Base-by-base conservation (phyloP, 2,329 filamentous ascomycete species). In the Fusarium stilboides region DNA sequence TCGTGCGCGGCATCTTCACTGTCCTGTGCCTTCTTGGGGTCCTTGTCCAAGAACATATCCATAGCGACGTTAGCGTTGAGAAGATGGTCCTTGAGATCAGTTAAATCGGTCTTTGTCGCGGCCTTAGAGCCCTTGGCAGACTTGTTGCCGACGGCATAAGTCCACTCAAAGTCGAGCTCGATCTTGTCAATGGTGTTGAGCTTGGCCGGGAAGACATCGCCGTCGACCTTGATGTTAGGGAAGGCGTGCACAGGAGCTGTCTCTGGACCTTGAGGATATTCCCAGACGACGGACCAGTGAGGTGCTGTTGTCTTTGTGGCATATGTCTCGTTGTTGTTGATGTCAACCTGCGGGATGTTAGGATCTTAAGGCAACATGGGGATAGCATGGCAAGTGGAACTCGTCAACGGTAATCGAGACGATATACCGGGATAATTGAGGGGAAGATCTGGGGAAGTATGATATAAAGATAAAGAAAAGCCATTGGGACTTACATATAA, bases 41-140 rank as follows among this genome's bases (percentile, higher is more conserved):
- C 80, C 26, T 70, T 73, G 66, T 87, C 86, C 55, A 88, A 76
- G 76, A 88, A 89, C 82, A 88, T 86, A 78, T 89, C 87, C 63
- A 89, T 79, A 36, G 86, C 86, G 34, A 89, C 85, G 79, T 88
- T 88, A 75, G 85, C 78, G 69, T 86, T 85, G 61, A 87, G 75
- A 0, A 73, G 64, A n/a, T 77, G 75, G 0, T 75, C 62, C 4
- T 63, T 72, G 14, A 87, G 75, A 0, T 74, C 72, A 1, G 74
- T 36, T 5, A 76, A 61, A 58, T 81, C 77, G 3, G 82, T 82
- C 13, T 75, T 75, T 2, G 76, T 71, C 5, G 76, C 76, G 2
- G 79, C 76, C 8, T 75, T 69, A 67, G 85, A 81, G 54, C 85
- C 84, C 42, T 76, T 71, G 6, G 75, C 75, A 1, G 79, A 77